Evolutionary conservation across 2,329 filamentous ascomycete genomes (phyloP), one percentile per base, ranked within the genome.

Genomic region (Fusarium sp.): DNA sequence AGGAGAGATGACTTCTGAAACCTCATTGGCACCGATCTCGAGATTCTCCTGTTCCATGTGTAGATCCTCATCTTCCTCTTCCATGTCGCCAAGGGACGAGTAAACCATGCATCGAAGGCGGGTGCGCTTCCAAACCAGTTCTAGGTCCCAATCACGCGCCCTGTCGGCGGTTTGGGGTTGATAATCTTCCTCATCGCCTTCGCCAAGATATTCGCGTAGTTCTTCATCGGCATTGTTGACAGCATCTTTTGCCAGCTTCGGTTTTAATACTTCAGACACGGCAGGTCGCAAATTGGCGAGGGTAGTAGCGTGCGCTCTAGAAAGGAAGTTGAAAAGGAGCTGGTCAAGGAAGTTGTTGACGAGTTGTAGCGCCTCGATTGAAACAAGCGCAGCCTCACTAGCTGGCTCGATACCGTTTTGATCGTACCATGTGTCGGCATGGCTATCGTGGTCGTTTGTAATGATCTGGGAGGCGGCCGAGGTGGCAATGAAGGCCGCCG

Each of bases 101-200:
- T 98, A 98, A 22, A 99, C 94, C 95, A 99, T 99, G 75, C 95
- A 97, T 59, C 95, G 88, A 70, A 99, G 79, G 51, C 95, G 88
- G 0, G 93, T 95, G 67, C 95, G 86, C 79, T 96, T 97, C 93
- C 95, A 99, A 15, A 93, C 89, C 53, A 93, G 83, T 73, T 97
- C 91, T n/a, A 96, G 80, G 74, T 98, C 93, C 87, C 94, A 98
- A 67, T 90, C 87, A 3, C 82, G 82, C 10, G 79, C 76, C 12
- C 64, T 47, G 29, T 81, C 78, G 40, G 78, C 77, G 24, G 83
- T 81, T 40, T 85, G 78, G n/a, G 85, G 80, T 12, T 83, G 81
- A 28, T 88, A 79, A 35, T 92, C 89, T 34, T 95, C 92, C 43
- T 94, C 89, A 28, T 91, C 90, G 13, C 84, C 86, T 29, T 86